A percentile compares a stretch with the other conserved stretches of the same genome.
These are phyloP conservation scores for Fagopyrum homotropicum DNA, from an alignment of 148 eudicot species.

Conservation along the genomic window DNA sequence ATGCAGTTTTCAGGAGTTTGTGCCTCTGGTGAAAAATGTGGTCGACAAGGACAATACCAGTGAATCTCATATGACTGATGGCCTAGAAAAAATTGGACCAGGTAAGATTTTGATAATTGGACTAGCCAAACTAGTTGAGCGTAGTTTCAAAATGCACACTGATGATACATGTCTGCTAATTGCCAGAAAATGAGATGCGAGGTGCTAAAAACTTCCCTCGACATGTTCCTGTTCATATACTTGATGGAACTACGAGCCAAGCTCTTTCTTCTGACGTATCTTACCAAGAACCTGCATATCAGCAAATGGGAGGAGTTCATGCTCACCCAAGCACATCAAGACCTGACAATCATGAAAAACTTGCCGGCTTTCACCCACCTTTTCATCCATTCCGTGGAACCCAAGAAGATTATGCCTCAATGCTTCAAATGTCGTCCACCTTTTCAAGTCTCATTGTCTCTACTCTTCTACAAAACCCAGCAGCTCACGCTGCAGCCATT, in stretches of 20 bases:
- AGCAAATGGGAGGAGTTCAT: constrained; percentile 35
- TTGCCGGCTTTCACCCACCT: constrained; percentile 49
- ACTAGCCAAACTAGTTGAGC: background rate
- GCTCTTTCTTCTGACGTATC: constrained; percentile 41
- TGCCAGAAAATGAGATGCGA: constrained; percentile 35
- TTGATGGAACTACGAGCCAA: constrained; percentile 54
- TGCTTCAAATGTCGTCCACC: constrained; percentile 55
- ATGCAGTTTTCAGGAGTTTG: constrained; percentile 38
- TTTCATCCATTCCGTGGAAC: constrained; percentile 33
- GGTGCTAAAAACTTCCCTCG: constrained; percentile 48
- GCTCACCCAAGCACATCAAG: constrained; percentile 41
- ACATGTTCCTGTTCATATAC: constrained; percentile 80
- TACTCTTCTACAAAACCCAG: constrained; percentile 76
- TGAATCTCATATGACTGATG: constrained; percentile 21
- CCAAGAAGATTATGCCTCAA: constrained; percentile 53
- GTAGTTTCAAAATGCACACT: background rate
- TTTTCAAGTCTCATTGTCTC: constrained; percentile 77
- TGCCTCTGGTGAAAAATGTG: constrained; percentile 25
- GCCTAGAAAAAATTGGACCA: constrained; percentile 27
- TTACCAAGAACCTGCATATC: constrained; percentile 40
- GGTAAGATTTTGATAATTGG: constrained; percentile 21
- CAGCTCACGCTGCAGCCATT: constrained; percentile 90
- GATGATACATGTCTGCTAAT: background rate
- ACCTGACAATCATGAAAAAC: constrained; percentile 30
- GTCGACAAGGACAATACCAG: constrained; percentile 27